A percentile compares a stretch with the other conserved stretches of the same genome.
Conservation (phyloP, 1,139 yeast species). For the Scheffersomyces illinoinensis region DNA sequence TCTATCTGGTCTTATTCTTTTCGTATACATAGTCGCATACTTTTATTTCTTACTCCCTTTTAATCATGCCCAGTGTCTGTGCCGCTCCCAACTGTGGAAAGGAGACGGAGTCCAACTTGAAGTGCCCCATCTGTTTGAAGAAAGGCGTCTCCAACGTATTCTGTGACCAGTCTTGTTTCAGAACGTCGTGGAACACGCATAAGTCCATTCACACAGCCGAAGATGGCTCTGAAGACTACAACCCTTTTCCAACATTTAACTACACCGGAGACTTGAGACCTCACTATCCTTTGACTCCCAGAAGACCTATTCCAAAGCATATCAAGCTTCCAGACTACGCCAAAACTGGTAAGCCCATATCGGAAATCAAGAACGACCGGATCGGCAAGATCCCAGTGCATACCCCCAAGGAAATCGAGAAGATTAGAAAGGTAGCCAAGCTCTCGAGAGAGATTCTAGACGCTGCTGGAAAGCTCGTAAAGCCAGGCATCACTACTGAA, state of each 20-base stretch:
- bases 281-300: slow-evolving; percentile 75
- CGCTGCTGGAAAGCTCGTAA: slow-evolving; percentile 76
- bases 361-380: slow-evolving; percentile 76
- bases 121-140: slow-evolving; percentile 92
- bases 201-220: slow-evolving; percentile 51
- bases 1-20: background rate
- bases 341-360: slow-evolving; percentile 69
- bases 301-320: slow-evolving; percentile 67
- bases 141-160: slow-evolving; percentile 61
- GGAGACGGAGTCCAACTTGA: slow-evolving; percentile 68
- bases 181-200: slow-evolving; percentile 67
- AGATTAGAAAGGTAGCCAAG: slow-evolving; percentile 69
- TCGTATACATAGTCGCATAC: background rate
- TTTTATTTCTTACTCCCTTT: background rate
- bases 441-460: slow-evolving; percentile 89
- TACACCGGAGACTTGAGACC: slow-evolving; percentile 80
- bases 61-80: slow-evolving; percentile 41
- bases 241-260: slow-evolving; percentile 81
- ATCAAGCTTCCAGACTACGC: slow-evolving; percentile 87
- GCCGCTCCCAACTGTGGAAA: slow-evolving; percentile 85
- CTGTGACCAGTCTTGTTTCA: slow-evolving; percentile 86
- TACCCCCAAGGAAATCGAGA: slow-evolving; percentile 65
- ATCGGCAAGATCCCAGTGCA: slow-evolving; percentile 64
- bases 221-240: slow-evolving; percentile 52
- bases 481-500: slow-evolving; percentile 92